A percentile compares a stretch with the other conserved stretches of the same genome.
These are phyloP conservation scores for Lithohypha guttulata DNA, from an alignment of 2,329 filamentous ascomycete species.

Conservation along the genomic window DNA sequence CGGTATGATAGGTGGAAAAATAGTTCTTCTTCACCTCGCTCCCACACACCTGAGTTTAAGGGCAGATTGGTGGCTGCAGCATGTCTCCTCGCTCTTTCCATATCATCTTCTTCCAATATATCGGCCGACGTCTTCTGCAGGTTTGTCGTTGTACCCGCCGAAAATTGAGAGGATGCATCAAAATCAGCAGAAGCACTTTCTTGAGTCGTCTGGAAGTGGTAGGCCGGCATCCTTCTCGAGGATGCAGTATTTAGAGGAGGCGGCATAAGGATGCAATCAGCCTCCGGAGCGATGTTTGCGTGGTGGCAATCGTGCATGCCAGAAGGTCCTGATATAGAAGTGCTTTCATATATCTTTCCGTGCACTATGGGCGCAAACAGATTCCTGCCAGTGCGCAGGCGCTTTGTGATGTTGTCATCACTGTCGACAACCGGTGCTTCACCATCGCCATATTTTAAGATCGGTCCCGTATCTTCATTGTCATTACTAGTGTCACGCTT, in stretches of 20 bases:
- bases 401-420: slow-evolving; percentile 11
- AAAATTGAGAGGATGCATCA: slow-evolving; percentile 9
- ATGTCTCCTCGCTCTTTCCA: slow-evolving; percentile 25
- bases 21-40: slow-evolving; percentile 41
- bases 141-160: slow-evolving; percentile 13
- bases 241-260: no score
- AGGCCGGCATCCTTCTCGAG: no score
- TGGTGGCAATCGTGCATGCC: background rate
- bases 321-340: slow-evolving; percentile 1
- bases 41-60: slow-evolving; percentile 34
- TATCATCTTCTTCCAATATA: slow-evolving; percentile 10
- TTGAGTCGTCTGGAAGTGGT: no score
- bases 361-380: slow-evolving; percentile 8
- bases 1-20: slow-evolving; percentile 45
- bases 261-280: slow-evolving; percentile 17
- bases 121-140: slow-evolving; percentile 1
- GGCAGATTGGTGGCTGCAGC: slow-evolving; percentile 31
- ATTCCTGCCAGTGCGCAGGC: slow-evolving; percentile 11
- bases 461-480: background rate
- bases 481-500: background rate
- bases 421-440: background rate
- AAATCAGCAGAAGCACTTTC: slow-evolving; percentile 1
- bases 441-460: no score
- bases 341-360: slow-evolving; percentile 6
- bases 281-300: background rate